Evolutionary conservation across 1,139 yeast genomes (phyloP).

Genomic region (Protomyces lactucae-debilis): DNA sequence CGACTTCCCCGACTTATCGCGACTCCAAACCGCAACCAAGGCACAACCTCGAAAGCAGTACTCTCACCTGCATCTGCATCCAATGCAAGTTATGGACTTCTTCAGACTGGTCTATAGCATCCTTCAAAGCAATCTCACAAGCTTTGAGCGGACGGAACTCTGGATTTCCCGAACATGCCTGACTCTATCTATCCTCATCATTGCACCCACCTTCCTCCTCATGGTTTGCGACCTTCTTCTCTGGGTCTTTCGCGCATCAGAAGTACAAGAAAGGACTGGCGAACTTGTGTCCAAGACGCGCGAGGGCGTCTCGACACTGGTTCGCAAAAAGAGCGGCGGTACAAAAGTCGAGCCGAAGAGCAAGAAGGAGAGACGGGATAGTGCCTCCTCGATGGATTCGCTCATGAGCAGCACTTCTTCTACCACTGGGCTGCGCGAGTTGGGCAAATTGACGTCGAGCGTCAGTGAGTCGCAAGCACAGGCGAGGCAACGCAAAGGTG

Average conservation of each 20-base stretch:
- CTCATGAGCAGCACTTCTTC: neutral
- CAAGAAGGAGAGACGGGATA: neutral
- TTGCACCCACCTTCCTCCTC: conserved; percentile 17
- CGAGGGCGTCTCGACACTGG: conserved; percentile 6
- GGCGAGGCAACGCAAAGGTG: neutral
- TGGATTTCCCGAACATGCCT: conserved; percentile 19
- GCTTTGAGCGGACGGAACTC: conserved; percentile 6
- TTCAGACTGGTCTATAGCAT: neutral
- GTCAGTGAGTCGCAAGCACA: neutral
- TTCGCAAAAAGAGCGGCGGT: neutral
- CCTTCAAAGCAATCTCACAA: conserved; percentile 8
- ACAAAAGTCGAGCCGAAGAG: neutral
- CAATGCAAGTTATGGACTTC: neutral
- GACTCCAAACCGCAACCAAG: neutral
- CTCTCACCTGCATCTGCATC: too few species aligned
- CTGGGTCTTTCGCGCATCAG: conserved; percentile 17
- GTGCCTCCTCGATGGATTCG: neutral
- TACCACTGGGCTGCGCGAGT: neutral
- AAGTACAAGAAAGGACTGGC: conserved; percentile 5
- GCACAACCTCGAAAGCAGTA: neutral
- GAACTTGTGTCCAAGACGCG: conserved; percentile 5
- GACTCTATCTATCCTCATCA: conserved; percentile 2
- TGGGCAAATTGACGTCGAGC: neutral
- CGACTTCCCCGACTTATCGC: neutral
- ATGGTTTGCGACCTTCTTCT: conserved; percentile 16